These are phyloP conservation scores for Thermothelomyces thermophilus DNA, from an alignment of 2,329 filamentous ascomycete genomes.

Conservation along the genomic window DNA sequence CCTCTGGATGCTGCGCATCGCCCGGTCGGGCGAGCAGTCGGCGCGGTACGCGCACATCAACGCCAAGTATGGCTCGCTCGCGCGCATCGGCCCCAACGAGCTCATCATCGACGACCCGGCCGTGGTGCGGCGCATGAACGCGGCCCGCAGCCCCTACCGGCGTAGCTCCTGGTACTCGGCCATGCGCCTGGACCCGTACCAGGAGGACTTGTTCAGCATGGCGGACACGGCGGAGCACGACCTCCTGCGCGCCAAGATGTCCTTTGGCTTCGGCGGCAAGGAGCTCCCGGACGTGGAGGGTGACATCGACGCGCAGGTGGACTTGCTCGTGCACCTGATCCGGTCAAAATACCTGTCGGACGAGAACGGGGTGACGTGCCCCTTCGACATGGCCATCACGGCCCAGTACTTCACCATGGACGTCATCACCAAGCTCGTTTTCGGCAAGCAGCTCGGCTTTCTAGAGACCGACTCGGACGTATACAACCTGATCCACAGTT, in stretches of 20 bases:
- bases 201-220: background rate
- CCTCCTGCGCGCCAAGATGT: background rate
- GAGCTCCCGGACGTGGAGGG: background rate
- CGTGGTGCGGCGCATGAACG: conserved; percentile 20
- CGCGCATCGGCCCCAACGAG: conserved; percentile 29
- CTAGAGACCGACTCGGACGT: conserved; percentile 42
- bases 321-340: conserved; percentile 33
- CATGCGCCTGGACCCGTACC: background rate
- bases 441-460: conserved; percentile 46
- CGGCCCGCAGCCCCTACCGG: conserved; percentile 20
- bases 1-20: background rate
- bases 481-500: conserved; percentile 37
- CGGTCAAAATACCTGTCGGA: conserved; percentile 39
- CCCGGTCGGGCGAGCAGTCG: too few relatives aligned
- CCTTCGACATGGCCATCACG: conserved; percentile 43
- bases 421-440: conserved; percentile 47
- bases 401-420: conserved; percentile 50
- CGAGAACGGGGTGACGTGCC: conserved; percentile 30
- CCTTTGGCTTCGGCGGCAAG: too few relatives aligned
- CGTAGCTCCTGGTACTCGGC: conserved; percentile 22
- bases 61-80: conserved; percentile 16
- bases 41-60: too few relatives aligned
- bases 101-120: conserved; percentile 27
- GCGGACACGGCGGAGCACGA: background rate
- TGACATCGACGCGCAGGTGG: background rate